Evolutionary conservation across 768 basidiomycete species (phyloP).

Genomic region (Suillus paluster): DNA sequence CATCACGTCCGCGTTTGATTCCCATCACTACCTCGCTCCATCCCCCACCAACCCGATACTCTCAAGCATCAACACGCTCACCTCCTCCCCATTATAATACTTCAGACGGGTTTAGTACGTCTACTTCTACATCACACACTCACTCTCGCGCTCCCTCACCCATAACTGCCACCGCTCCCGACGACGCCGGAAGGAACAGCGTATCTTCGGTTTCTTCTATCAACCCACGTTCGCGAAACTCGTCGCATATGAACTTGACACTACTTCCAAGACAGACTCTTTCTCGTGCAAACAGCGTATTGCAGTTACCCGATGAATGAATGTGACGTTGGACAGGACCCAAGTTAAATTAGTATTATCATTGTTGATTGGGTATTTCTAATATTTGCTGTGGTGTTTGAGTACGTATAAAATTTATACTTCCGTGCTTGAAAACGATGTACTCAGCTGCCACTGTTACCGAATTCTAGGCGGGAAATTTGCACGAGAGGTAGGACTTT

Average conservation of each 20-base stretch:
- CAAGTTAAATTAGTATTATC: neutral
- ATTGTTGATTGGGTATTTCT: neutral
- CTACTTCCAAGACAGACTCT: slow-evolving; percentile 50
- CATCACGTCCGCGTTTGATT: slow-evolving; percentile 26
- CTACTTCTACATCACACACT: slow-evolving; percentile 36
- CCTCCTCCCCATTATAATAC: slow-evolving; percentile 23
- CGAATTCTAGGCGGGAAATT: no score
- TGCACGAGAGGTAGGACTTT: no score
- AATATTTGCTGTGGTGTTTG: neutral
- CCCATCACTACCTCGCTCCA: slow-evolving; percentile 21
- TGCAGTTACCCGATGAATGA: slow-evolving; percentile 14
- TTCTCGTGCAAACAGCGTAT: slow-evolving; percentile 39
- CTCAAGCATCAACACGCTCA: slow-evolving; percentile 17
- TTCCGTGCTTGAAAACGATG: neutral
- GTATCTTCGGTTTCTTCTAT: slow-evolving; percentile 47
- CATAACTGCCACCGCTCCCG: slow-evolving; percentile 19
- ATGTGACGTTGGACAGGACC: neutral
- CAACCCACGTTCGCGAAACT: slow-evolving; percentile 63
- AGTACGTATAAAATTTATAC: slow-evolving; percentile 5
- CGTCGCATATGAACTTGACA: slow-evolving; percentile 66
- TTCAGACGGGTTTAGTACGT: slow-evolving; percentile 31
- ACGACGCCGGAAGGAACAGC: slow-evolving; percentile 31
- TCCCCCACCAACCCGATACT: slow-evolving; percentile 3
- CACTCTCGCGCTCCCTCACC: slow-evolving; percentile 38
- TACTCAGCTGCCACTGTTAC: neutral